phyloP scores from a whole-genome alignment of 2,329 filamentous ascomycete species.

The Aspergillus flavus region DNA sequence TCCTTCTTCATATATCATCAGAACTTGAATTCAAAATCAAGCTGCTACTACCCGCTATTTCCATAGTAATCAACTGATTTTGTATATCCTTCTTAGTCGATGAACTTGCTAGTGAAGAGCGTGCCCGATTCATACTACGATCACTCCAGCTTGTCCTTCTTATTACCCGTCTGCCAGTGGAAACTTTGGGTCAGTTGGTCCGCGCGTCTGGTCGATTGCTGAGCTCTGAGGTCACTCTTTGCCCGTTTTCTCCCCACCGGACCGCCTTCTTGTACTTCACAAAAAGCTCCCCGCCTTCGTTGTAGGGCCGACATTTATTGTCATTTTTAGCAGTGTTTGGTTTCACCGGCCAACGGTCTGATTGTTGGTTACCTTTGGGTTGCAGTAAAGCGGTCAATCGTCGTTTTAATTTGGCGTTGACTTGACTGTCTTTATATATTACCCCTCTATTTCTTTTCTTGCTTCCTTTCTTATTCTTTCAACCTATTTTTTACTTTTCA shows the following conservation, averaged over 20 bases:
- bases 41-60: background rate
- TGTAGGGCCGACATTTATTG: background rate
- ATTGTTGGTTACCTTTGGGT: background rate
- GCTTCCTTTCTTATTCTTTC: background rate
- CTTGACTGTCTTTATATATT: background rate
- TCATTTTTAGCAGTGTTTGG: background rate
- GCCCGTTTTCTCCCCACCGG: conserved; percentile 8
- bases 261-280: conserved; percentile 12
- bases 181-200: conserved; percentile 21
- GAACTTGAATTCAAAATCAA: background rate
- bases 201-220: conserved; percentile 17
- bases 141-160: conserved; percentile 5
- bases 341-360: background rate
- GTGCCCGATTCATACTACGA: conserved; percentile 6
- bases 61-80: background rate
- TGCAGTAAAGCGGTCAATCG: background rate
- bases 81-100: conserved; percentile 16
- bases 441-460: background rate
- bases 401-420: background rate
- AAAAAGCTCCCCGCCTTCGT: background rate
- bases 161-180: conserved; percentile 10
- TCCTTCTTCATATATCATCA: background rate
- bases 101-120: conserved; percentile 36
- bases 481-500: background rate
- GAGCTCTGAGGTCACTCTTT: conserved; percentile 22